These are phyloP conservation scores for Dunaliella sp. DNA, from an alignment of 139 green algal genomes.

Conservation along the genomic window DNA sequence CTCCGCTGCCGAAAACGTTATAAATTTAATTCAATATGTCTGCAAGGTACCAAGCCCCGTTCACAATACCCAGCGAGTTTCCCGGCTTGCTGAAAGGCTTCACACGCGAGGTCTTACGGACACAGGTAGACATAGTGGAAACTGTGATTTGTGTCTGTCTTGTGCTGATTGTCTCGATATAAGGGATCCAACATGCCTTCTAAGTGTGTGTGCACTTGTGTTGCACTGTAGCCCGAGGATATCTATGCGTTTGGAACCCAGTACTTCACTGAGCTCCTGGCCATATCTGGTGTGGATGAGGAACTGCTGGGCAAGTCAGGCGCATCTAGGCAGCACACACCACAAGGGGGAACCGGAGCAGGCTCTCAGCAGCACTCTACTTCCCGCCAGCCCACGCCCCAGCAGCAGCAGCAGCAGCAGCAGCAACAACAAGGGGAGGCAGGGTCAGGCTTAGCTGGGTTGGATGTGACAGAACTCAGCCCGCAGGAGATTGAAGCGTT, in stretches of 20 bases:
- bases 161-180: too few species aligned
- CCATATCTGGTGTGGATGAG: too few species aligned
- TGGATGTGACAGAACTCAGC: slow-evolving; percentile 27
- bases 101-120: slow-evolving; percentile 59
- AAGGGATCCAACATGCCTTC: too few species aligned
- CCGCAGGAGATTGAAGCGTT: slow-evolving; percentile 39
- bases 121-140: slow-evolving; percentile 34
- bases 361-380: too few species aligned
- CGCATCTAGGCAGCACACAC: too few species aligned
- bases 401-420: neutral
- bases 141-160: neutral
- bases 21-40: too few species aligned
- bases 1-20: too few species aligned
- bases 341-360: too few species aligned
- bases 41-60: slow-evolving; percentile 63
- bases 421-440: neutral
- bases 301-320: too few species aligned
- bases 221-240: slow-evolving; percentile 68
- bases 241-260: slow-evolving; percentile 70
- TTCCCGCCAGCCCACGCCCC: neutral
- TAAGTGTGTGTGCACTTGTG: too few species aligned
- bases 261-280: slow-evolving; percentile 60
- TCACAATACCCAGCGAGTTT: slow-evolving; percentile 60
- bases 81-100: slow-evolving; percentile 67
- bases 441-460: neutral